Percentiles rank a stretch among this genome's conserved stretches.
These are phyloP conservation scores for Globisporangium apiculatum DNA, from an alignment of 352 stramenopile species.

Conservation along the genomic window DNA sequence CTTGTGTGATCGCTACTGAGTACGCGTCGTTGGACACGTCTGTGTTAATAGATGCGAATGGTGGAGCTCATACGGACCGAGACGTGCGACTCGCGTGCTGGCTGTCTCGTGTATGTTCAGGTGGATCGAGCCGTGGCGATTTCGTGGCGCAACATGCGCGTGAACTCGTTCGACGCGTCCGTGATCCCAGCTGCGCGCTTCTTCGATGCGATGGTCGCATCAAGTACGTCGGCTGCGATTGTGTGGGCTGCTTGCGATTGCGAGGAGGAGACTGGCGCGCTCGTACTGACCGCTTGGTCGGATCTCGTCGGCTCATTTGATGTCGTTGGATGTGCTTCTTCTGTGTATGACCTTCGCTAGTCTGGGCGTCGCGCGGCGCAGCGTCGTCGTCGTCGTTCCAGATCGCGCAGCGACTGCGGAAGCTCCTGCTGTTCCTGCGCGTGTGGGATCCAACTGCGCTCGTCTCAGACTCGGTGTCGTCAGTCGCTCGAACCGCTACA, in stretches of 20 bases:
- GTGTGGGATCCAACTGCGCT: constrained; percentile 38
- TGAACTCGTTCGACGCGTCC: constrained; percentile 28
- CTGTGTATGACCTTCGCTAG: constrained; percentile 9
- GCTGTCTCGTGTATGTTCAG: constrained; percentile 9
- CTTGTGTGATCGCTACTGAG: background rate
- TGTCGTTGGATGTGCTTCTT: no score
- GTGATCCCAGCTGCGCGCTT: constrained; percentile 34
- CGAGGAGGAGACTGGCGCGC: no score
- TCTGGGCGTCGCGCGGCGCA: constrained; percentile 16
- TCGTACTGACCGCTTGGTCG: no score
- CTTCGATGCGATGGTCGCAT: constrained; percentile 34
- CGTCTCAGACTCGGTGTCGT: constrained; percentile 19
- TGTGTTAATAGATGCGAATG: no score
- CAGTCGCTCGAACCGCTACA: constrained; percentile 19
- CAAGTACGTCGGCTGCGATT: constrained; percentile 12
- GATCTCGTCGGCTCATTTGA: no score
- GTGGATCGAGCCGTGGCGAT: constrained; percentile 36
- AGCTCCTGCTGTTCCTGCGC: constrained; percentile 47
- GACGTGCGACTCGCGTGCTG: no score
- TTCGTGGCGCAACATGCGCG: constrained; percentile 35
- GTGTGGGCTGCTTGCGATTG: background rate
- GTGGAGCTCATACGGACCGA: no score
- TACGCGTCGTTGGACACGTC: no score
- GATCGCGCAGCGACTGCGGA: constrained; percentile 38
- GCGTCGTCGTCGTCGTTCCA: constrained; percentile 22